A percentile compares a stretch with the other conserved stretches of the same genome.
Conservation (phyloP, 768 basidiomycete genomes). For the Chiua virens region DNA sequence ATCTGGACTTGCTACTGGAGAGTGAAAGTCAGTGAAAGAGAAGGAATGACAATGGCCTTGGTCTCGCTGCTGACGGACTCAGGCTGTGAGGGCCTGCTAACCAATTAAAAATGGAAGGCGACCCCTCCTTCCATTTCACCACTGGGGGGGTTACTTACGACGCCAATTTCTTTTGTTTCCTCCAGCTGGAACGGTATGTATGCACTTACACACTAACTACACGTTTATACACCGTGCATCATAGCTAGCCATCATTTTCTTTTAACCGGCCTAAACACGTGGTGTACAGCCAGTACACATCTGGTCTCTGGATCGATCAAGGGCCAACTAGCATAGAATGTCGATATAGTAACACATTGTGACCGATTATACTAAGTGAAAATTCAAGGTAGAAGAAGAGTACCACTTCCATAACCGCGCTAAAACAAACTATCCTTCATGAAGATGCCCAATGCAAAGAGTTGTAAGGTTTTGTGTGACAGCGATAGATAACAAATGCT, state of each 20-base stretch:
- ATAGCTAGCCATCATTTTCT: background rate
- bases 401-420: constrained; percentile 17
- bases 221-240: constrained; percentile 18
- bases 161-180: no score
- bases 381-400: constrained; percentile 7
- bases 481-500: constrained; percentile 36
- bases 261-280: no score
- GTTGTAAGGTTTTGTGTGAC: constrained; percentile 24
- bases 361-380: constrained; percentile 15
- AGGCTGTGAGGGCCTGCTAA: constrained; percentile 24
- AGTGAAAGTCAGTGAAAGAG: constrained; percentile 21
- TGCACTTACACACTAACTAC: background rate
- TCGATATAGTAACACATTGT: constrained; percentile 12
- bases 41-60: constrained; percentile 17
- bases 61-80: constrained; percentile 25
- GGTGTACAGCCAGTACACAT: no score
- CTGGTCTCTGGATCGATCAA: no score
- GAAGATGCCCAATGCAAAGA: constrained; percentile 30
- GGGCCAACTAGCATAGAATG: no score
- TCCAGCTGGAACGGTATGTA: background rate
- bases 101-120: constrained; percentile 22
- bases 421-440: constrained; percentile 20
- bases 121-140: constrained; percentile 26
- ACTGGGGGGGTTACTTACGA: constrained; percentile 5
- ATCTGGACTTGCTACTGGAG: constrained; percentile 19